phyloP scores from a whole-genome alignment of 2,329 filamentous ascomycete species.

The Capronia americana region DNA sequence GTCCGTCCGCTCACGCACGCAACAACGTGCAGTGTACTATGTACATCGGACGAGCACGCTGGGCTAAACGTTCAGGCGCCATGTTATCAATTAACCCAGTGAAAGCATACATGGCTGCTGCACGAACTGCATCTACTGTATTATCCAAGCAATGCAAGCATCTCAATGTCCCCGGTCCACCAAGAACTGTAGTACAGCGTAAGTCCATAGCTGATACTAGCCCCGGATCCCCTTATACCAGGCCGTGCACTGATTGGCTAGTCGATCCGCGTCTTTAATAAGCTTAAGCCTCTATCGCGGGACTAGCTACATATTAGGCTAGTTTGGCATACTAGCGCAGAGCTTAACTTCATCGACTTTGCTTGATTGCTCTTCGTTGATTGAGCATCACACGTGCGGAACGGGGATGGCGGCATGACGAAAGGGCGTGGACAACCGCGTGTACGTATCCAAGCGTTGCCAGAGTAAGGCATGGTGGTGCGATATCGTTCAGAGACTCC shows the following conservation, averaged over 20 bases:
- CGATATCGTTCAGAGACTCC: not conserved
- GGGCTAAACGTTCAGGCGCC: not conserved
- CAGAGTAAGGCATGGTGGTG: not conserved
- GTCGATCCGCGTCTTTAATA: not conserved
- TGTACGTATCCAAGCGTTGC: rapidly evolving
- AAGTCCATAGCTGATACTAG: not conserved
- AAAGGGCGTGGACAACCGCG: not conserved
- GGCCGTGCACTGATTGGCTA: not conserved
- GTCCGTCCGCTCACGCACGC: too few species aligned
- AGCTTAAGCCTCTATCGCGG: not conserved
- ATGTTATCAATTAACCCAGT: not conserved
- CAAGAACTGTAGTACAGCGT: not conserved
- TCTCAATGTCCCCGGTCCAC: not conserved
- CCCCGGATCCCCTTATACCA: not conserved
- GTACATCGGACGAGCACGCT: too few species aligned
- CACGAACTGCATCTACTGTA: not conserved
- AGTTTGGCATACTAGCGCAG: not conserved
- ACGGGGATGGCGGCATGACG: not conserved
- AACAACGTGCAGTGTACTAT: too few species aligned
- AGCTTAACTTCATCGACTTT: constrained; percentile 7
- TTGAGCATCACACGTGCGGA: not conserved
- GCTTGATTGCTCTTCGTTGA: not conserved
- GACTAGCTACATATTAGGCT: not conserved
- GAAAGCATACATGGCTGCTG: not conserved
- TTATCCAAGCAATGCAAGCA: not conserved